phyloP scores from a whole-genome alignment of 805 yeast species.

The Candida silvicultrix region DNA sequence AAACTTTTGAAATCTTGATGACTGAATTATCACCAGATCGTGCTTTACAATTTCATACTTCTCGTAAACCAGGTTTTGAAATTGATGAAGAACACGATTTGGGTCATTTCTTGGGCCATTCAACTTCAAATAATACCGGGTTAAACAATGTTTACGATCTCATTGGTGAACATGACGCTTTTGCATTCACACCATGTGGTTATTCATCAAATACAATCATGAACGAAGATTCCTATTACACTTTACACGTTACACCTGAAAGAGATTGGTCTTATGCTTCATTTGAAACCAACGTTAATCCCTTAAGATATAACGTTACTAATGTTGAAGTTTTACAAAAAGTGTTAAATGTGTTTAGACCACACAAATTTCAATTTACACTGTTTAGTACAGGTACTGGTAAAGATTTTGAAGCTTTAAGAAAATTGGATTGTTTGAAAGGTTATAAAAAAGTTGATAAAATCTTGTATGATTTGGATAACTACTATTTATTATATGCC shows the following conservation, averaged over 20 bases:
- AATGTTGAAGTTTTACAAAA: conserved; percentile 51
- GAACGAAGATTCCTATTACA: conserved; percentile 59
- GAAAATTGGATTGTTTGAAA: conserved; percentile 26
- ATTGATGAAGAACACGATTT: conserved; percentile 51
- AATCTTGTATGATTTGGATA: conserved; percentile 67
- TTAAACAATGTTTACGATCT: conserved; percentile 54
- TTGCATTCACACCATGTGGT: conserved; percentile 92
- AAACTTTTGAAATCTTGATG: conserved; percentile 88
- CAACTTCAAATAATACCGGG: conserved; percentile 57
- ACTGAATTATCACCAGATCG: conserved; percentile 61
- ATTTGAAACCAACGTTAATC: conserved; percentile 81
- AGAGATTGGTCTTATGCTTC: conserved; percentile 93
- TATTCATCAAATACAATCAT: conserved; percentile 82
- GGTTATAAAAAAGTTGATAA: conserved; percentile 61
- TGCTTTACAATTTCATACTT: conserved; percentile 54
- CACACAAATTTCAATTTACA: conserved; percentile 66
- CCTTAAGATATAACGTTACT: conserved; percentile 28
- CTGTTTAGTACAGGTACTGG: conserved; percentile 31
- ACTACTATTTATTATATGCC: conserved; percentile 66
- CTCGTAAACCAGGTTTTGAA: conserved; percentile 33
- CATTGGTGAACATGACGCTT: conserved; percentile 66
- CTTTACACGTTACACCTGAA: conserved; percentile 93
- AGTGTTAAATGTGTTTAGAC: conserved; percentile 62
- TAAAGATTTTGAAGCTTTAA: conserved; percentile 29
- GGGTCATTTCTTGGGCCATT: conserved; percentile 76